Evolutionary conservation across 2,329 filamentous ascomycete genomes (phyloP).

Genomic region (Plectosphaerella sp.): DNA sequence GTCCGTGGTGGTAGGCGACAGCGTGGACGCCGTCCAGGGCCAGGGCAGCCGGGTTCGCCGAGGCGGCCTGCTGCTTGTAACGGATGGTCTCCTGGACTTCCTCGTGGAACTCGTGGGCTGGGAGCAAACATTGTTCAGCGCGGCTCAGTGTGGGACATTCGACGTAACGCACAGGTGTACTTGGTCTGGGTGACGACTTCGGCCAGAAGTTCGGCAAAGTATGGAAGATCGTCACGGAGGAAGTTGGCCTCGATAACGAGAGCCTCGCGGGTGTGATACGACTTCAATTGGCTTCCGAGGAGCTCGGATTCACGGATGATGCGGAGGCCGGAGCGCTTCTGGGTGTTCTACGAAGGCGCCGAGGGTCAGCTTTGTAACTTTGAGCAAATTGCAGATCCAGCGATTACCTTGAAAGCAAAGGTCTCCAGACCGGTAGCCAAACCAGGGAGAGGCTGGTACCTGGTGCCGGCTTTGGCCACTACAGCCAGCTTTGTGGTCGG

Average conservation of each 20-base stretch:
- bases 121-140: conserved; percentile 7
- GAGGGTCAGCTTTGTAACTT: conserved; percentile 1
- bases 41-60: conserved; percentile 57
- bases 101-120: conserved; percentile 88
- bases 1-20: conserved; percentile 88
- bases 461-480: conserved; percentile 89
- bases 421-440: conserved; percentile 86
- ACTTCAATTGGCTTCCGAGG: conserved; percentile 81
- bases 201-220: conserved; percentile 92
- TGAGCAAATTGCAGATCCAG: not conserved
- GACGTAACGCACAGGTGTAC: conserved; percentile 62
- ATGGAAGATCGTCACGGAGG: conserved; percentile 90
- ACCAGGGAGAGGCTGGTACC: conserved; percentile 87
- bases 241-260: conserved; percentile 92
- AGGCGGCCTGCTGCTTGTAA: conserved; percentile 61
- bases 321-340: conserved; percentile 82
- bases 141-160: not conserved
- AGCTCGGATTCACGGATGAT: conserved; percentile 95
- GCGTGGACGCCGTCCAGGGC: conserved; percentile 83
- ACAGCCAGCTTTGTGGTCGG: conserved; percentile 88
- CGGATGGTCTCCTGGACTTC: conserved; percentile 75
- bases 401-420: conserved; percentile 90
- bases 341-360: conserved; percentile 61
- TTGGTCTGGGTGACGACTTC: conserved; percentile 88
- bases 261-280: conserved; percentile 90